Evolutionary conservation across 371 early-diverging fungal species (phyloP).

Genomic region (Mortierella sp.): DNA sequence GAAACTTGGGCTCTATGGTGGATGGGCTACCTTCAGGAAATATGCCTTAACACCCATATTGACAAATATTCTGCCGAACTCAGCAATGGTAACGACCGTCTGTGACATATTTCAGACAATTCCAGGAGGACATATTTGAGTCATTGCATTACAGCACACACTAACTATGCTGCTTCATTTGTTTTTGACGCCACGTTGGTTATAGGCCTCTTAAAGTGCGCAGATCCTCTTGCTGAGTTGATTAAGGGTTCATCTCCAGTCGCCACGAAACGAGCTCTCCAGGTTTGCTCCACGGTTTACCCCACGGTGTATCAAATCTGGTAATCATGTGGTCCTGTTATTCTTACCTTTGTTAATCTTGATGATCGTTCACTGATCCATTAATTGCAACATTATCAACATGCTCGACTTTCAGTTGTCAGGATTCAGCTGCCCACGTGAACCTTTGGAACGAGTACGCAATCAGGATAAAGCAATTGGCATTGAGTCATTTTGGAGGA

Average conservation of each 20-base stretch:
- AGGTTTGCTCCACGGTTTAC: slow-evolving; percentile 41
- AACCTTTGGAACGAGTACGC: slow-evolving; percentile 49
- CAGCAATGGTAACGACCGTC: slow-evolving; percentile 20
- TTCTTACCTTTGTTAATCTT: not conserved
- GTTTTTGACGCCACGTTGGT: not conserved
- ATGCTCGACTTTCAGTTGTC: slow-evolving; percentile 21
- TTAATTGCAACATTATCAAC: not conserved
- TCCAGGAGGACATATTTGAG: not conserved
- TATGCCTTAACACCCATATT: slow-evolving; percentile 19
- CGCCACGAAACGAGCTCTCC: slow-evolving; percentile 36
- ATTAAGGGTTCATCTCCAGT: slow-evolving; percentile 12
- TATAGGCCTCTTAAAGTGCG: slow-evolving; percentile 30
- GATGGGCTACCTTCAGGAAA: slow-evolving; percentile 34
- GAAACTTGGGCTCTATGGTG: slow-evolving; percentile 42
- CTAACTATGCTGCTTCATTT: not conserved
- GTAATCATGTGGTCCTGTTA: slow-evolving; percentile 15
- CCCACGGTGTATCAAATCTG: slow-evolving; percentile 38
- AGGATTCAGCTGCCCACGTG: slow-evolving; percentile 18
- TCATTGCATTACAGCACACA: not conserved
- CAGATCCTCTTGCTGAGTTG: slow-evolving; percentile 22
- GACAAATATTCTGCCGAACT: slow-evolving; percentile 26
- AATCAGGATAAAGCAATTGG: slow-evolving; percentile 35
- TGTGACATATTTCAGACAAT: not conserved
- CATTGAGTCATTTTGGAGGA: slow-evolving; percentile 21
- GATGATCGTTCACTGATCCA: not conserved